Evolutionary conservation across 495 filamentous ascomycete genomes (phyloP), one percentile per base, ranked within the genome.

Genomic region (Xylaria curta): DNA sequence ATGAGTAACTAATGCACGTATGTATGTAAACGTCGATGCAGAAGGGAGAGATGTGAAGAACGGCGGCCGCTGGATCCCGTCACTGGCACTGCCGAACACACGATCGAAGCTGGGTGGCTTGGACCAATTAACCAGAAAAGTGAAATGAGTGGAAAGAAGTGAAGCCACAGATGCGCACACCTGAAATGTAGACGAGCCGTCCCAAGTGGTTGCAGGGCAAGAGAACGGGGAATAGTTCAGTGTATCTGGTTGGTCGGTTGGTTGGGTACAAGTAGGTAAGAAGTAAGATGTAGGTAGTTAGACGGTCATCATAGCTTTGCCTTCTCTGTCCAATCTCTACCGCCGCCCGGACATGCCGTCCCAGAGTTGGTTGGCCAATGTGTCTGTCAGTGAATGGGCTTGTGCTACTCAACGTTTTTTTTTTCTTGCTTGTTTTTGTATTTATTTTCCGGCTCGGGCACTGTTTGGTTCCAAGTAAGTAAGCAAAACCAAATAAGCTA

Each of bases 111-210:
- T 49, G 69, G 10, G 58, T 60, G 69, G 62, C 69, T 65, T 51
- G 21, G 58, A 40, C 58, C 58, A 38, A 33, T 60, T 56, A 49
- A 51, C 62, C 62, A 56, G 62, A 56, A 67, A 49, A 42, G 36
- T 38, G 21, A 61, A 69, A 71, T 3, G 69, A 66, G 62, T 51
- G 69, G 61, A 66, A 56, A 33, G 51, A 71, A 40, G 33, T 71
- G 62, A 71, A 71, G 69, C 69, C 69, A 66, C 49, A 49, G 59
- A 71, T 21, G 31, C 17, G 53, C 47, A 49, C 59, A 24, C 42
- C 59, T 31, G 68, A 53, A 54, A 10, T 64, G 33, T 36, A 63
- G 65, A 40, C 33, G 53, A 58, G 38, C 13, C 7, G 36, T 26
- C 26, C 49, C 47, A 56, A 31, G 28, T 33, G 46, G 19, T 54